Conservation (phyloP, 176 grass and related monocot genomes). For the Urochloa ruziziensis region DNA sequence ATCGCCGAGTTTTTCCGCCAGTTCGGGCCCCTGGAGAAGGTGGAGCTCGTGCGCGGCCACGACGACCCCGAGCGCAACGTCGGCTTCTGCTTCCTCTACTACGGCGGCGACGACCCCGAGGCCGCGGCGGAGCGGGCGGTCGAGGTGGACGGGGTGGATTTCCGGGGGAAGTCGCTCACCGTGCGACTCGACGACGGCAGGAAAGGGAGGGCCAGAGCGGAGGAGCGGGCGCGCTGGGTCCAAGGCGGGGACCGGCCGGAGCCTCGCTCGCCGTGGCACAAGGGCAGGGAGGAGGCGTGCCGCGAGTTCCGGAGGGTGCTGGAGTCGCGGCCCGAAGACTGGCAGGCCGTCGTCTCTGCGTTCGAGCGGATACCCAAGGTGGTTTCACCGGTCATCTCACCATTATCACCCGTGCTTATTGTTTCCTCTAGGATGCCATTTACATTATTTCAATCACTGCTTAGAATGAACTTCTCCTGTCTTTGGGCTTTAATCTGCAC, state of each 20-base stretch:
- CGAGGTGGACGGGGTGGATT: constrained; percentile 83
- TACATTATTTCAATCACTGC: not conserved
- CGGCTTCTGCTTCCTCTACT: constrained; percentile 91
- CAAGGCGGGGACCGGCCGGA: constrained; percentile 42
- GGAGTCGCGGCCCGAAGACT: constrained; percentile 74
- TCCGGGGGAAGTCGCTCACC: constrained; percentile 72
- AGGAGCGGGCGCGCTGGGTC: constrained; percentile 63
- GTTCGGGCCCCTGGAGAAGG: constrained; percentile 81
- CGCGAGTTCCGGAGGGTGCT: constrained; percentile 59
- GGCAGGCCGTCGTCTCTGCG: constrained; percentile 86
- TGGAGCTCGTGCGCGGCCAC: constrained; percentile 71
- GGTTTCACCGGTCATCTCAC: not conserved
- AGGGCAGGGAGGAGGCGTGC: constrained; percentile 66
- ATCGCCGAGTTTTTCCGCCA: constrained; percentile 86
- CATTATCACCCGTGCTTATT: not conserved
- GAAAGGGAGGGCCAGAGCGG: constrained; percentile 57
- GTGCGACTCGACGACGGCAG: constrained; percentile 85
- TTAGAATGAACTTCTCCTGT: not conserved
- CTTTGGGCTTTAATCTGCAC: not conserved
- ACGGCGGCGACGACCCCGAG: constrained; percentile 51
- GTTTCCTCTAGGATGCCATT: not conserved
- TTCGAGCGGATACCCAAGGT: constrained; percentile 95
- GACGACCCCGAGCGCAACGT: constrained; percentile 80
- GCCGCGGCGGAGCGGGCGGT: constrained; percentile 55
- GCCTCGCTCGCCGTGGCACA: constrained; percentile 71